Conservation (phyloP, 2,329 filamentous ascomycete species). For the Neoascochyta sp. region DNA sequence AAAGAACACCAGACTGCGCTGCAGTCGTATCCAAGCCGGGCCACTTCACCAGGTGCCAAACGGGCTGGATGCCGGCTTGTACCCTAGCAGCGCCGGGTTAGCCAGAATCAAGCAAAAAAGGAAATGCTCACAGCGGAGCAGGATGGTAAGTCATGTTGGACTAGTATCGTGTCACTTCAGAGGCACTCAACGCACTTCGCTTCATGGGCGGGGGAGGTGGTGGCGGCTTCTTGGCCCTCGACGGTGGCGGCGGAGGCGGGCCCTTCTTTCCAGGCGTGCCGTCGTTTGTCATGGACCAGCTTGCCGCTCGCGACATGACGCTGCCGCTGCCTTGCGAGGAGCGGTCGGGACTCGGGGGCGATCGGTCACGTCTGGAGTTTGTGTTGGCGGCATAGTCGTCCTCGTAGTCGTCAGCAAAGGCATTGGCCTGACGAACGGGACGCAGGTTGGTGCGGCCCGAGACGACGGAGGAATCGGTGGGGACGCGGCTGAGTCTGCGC, state of each 20-base stretch:
- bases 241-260: slow-evolving; percentile 55
- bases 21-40: slow-evolving; percentile 12
- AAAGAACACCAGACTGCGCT: slow-evolving; percentile 20
- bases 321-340: slow-evolving; percentile 45
- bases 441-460: slow-evolving; percentile 49
- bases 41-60: slow-evolving; percentile 12
- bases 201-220: slow-evolving; percentile 64
- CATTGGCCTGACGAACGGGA: slow-evolving; percentile 35
- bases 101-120: slow-evolving; percentile 8
- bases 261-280: slow-evolving; percentile 43
- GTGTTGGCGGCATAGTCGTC: slow-evolving; percentile 30
- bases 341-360: slow-evolving; percentile 51
- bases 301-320: slow-evolving; percentile 50
- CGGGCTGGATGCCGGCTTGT: slow-evolving; percentile 11
- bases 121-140: too few species aligned
- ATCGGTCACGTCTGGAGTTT: slow-evolving; percentile 42
- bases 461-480: slow-evolving; percentile 53
- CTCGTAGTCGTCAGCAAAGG: slow-evolving; percentile 37
- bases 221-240: slow-evolving; percentile 61
- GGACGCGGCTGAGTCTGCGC: slow-evolving; percentile 49
- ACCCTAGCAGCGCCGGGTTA: slow-evolving; percentile 17
- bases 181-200: slow-evolving; percentile 49
- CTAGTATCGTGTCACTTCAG: slow-evolving; percentile 37
- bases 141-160: slow-evolving; percentile 4
- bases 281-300: slow-evolving; percentile 43